Evolutionary conservation across 1,139 yeast genomes (phyloP), one percentile per base, ranked within the genome.

Genomic region (Chernovozyma sophiae-reginae): DNA sequence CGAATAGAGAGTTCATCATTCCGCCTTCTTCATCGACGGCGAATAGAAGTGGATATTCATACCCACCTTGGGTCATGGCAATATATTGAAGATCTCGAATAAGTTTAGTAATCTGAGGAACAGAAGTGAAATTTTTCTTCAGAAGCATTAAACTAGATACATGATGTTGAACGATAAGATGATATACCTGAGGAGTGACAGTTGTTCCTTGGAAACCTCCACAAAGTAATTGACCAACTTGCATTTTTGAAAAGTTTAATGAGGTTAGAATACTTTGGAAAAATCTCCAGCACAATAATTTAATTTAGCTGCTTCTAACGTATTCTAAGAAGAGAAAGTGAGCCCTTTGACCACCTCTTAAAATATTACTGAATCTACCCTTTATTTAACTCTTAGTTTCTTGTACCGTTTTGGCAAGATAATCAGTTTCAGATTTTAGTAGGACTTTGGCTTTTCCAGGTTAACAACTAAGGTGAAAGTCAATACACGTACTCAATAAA

Each of bases 11-110:
- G 53, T 79, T 78, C 56, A 77, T 70, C 77, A 86, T 76, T 43
- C 86, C 87, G 33, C 92, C 76, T 56, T 89, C 97, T 54, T 87
- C 92, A 54, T 81, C 82, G 11, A 81, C 76, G 12, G 95, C 92
- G 62, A 90, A 82, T 42, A 86, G 58, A 22, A 79, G 54, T 1
- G 86, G 86, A 43, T 73, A 62, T 43, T 68, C 61, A 46, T 78
- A 79, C 29, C 72, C 65, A 1, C 77, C 76, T 36, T 68, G 63
- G 12, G 60, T 62, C 43, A 56, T 67, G 1, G 86, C 86, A 19
- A 78, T 68, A 36, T 64, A 60, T 48, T 79, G 86, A 15, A 79
- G 60, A 42, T 79, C 81, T 29, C 64, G 55, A 15, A 78, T 74
- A 39, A 79, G 65, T 38, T 61, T 59, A 25, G 75, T 58, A 46